Conservation (phyloP, 176 grass and related monocot genomes). For the Musa schizocarpa region DNA sequence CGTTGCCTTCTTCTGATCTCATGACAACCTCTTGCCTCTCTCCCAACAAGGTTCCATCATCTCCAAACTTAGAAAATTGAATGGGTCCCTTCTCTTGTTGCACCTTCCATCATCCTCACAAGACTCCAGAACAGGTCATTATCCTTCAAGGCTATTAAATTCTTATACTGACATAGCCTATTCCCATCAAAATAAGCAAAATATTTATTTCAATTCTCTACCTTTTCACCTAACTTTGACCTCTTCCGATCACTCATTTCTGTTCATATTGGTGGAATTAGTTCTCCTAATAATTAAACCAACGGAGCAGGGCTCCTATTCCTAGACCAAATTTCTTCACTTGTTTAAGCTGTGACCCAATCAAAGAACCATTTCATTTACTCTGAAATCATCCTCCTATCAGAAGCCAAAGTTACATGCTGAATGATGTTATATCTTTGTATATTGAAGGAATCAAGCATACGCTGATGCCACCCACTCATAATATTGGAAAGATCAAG, state of each 20-base stretch:
- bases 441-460: neutral
- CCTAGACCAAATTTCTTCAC: neutral
- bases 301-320: neutral
- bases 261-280: slow-evolving; percentile 7
- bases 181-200: neutral
- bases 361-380: neutral
- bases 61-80: neutral
- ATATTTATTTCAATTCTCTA: neutral
- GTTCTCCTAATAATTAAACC: neutral
- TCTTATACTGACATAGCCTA: neutral
- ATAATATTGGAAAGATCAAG: neutral
- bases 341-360: neutral
- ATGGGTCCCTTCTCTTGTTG: neutral
- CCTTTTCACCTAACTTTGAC: slow-evolving; percentile 17
- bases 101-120: neutral
- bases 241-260: neutral
- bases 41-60: too few relatives aligned
- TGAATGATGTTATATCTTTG: neutral
- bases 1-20: neutral
- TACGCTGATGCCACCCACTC: neutral
- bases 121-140: neutral
- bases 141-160: neutral
- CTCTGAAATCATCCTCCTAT: neutral
- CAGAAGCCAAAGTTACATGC: neutral
- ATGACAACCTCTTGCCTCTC: neutral